Percentiles rank a stretch among this genome's conserved stretches.
phyloP scores from a whole-genome alignment of 306 rosid genomes.

The Vigna hirtella region DNA sequence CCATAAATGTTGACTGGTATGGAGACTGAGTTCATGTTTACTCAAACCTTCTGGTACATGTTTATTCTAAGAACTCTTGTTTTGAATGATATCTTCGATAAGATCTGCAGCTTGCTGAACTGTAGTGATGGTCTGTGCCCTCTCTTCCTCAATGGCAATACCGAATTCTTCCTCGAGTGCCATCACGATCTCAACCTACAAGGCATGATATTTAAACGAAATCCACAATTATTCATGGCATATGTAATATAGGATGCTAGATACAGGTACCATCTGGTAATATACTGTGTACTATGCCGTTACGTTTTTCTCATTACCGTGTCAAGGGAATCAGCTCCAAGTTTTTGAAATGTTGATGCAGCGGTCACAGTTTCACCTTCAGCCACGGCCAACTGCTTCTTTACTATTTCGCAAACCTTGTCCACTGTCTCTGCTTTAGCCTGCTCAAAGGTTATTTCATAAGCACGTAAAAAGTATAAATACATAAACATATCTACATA shows the following conservation, averaged over 20 bases:
- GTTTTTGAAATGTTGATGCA: conserved; percentile 61
- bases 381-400: conserved; percentile 69
- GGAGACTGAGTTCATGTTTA: conserved; percentile 30
- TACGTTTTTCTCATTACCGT: conserved; percentile 53
- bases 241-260: neutral
- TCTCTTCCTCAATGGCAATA: conserved; percentile 71
- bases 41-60: neutral
- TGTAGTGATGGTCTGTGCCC: conserved; percentile 69
- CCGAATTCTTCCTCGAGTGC: conserved; percentile 79
- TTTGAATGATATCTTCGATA: conserved; percentile 58
- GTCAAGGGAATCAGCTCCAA: conserved; percentile 86
- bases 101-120: conserved; percentile 79
- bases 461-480: neutral
- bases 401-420: conserved; percentile 65
- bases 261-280: neutral
- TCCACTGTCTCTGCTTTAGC: conserved; percentile 70
- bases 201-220: conserved; percentile 9
- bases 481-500: neutral
- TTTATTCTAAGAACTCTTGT: conserved; percentile 47
- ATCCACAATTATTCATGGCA: conserved; percentile 1
- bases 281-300: neutral
- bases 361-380: conserved; percentile 45
- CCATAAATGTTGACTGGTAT: neutral
- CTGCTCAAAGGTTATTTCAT: conserved; percentile 47
- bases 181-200: conserved; percentile 80